These are phyloP conservation scores for Mixia osmundae DNA, from an alignment of 1,284 basidiomycete species.

Conservation along the genomic window DNA sequence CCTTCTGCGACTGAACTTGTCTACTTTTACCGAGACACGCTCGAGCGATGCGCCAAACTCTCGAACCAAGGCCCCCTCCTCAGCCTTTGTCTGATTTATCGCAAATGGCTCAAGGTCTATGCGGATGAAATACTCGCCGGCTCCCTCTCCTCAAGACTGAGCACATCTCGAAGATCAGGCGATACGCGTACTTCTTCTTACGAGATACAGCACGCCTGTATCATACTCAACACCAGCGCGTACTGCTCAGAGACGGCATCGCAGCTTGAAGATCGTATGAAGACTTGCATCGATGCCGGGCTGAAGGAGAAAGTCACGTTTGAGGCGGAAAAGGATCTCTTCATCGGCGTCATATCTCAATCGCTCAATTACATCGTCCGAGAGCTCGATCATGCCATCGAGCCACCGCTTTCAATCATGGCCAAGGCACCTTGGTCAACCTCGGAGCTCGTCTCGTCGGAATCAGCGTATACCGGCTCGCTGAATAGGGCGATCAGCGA, in stretches of 20 bases:
- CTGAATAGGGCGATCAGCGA: slow-evolving; percentile 40
- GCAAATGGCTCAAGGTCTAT: slow-evolving; percentile 83
- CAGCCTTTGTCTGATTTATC: slow-evolving; percentile 53
- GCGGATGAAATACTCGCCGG: slow-evolving; percentile 35
- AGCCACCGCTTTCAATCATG: slow-evolving; percentile 48
- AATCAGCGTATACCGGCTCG: slow-evolving; percentile 54
- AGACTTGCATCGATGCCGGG: slow-evolving; percentile 49
- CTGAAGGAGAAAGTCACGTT: slow-evolving; percentile 57
- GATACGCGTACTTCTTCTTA: slow-evolving; percentile 49
- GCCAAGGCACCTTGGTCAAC: slow-evolving; percentile 50
- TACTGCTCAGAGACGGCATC: slow-evolving; percentile 77
- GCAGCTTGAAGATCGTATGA: slow-evolving; percentile 75
- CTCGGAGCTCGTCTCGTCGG: slow-evolving; percentile 57
- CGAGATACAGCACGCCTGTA: slow-evolving; percentile 54
- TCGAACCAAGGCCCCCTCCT: slow-evolving; percentile 40
- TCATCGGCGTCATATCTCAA: slow-evolving; percentile 32
- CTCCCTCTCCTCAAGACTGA: slow-evolving; percentile 6
- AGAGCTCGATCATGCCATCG: slow-evolving; percentile 57
- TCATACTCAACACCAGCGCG: slow-evolving; percentile 87
- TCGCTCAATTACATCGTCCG: slow-evolving; percentile 30
- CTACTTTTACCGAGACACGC: slow-evolving; percentile 83
- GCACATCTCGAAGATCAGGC: slow-evolving; percentile 26
- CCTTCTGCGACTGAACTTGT: slow-evolving; percentile 91
- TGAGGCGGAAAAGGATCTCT: slow-evolving; percentile 56
- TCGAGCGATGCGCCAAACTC: slow-evolving; percentile 76